Conservation (phyloP, 2,329 filamentous ascomycete genomes). For the Pyrenochaeta sp. region DNA sequence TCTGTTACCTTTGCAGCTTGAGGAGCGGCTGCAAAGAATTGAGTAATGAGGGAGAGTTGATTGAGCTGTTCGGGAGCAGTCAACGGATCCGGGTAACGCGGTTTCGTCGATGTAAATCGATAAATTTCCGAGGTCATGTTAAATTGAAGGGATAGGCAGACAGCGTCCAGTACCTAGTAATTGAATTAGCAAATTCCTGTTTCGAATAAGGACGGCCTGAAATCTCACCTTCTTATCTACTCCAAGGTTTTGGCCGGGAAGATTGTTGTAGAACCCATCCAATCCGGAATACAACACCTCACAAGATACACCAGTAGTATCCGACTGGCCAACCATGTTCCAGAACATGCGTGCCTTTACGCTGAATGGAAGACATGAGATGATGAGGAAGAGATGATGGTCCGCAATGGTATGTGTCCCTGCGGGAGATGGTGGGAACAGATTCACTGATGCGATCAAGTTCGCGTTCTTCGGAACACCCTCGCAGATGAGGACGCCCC, state of each 20-base stretch:
- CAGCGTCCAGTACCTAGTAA: constrained; percentile 1
- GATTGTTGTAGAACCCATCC: constrained; percentile 1
- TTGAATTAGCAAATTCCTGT: background rate
- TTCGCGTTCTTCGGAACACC: constrained; percentile 11
- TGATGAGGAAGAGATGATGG: constrained; percentile 9
- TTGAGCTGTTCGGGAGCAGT: background rate
- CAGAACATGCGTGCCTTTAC: constrained; percentile 10
- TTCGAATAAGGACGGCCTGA: no score
- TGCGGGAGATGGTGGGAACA: background rate
- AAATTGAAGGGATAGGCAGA: constrained; percentile 7
- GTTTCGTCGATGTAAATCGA: constrained; percentile 3
- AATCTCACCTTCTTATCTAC: constrained; percentile 8
- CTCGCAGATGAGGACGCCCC: constrained; percentile 10
- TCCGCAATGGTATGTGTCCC: constrained; percentile 4
- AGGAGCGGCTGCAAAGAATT: constrained; percentile 10
- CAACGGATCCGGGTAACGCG: constrained; percentile 4
- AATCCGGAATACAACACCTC: background rate
- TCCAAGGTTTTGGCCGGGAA: background rate
- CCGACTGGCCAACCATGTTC: constrained; percentile 7
- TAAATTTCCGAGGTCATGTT: constrained; percentile 7
- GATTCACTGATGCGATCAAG: constrained; percentile 5
- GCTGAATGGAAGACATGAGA: constrained; percentile 11
- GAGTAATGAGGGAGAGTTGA: constrained; percentile 4
- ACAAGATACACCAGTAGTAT: background rate
- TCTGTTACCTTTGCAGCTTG: background rate